phyloP scores from a whole-genome alignment of 495 filamentous ascomycete species.

The Pseudoneurospora amorphoporcata region DNA sequence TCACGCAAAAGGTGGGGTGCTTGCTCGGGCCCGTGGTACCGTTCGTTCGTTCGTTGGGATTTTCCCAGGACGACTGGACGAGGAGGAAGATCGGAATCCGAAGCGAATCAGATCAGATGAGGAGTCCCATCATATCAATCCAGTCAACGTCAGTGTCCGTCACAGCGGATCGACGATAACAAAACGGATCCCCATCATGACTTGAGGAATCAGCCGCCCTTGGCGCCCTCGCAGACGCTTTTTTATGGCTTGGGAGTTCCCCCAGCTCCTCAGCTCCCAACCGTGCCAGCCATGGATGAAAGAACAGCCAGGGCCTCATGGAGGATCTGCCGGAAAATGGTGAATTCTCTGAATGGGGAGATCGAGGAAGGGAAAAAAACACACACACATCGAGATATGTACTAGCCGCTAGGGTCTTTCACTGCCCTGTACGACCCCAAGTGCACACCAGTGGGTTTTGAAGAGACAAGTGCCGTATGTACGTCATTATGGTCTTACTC shows the following conservation, averaged over 20 bases:
- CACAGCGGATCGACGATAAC: background rate
- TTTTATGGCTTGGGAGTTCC: background rate
- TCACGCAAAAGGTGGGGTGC: background rate
- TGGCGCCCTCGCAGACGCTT: background rate
- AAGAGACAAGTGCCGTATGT: background rate
- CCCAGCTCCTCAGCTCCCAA: background rate
- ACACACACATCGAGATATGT: background rate
- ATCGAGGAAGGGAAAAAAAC: background rate
- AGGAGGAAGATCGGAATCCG: background rate
- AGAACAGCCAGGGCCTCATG: background rate
- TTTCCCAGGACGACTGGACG: background rate
- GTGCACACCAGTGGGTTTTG: background rate
- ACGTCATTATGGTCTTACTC: background rate
- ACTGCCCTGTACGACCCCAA: background rate
- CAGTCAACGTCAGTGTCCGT: background rate
- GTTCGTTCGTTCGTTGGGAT: background rate
- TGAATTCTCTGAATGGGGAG: background rate
- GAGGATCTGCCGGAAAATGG: background rate
- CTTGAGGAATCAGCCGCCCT: background rate
- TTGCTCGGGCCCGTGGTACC: background rate
- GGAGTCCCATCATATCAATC: background rate
- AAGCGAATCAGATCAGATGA: background rate
- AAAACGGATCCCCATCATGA: background rate
- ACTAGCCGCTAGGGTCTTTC: background rate
- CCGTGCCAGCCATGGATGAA: background rate